Conservation (phyloP, 768 basidiomycete species). For the Candolleomyces eurysporus region DNA sequence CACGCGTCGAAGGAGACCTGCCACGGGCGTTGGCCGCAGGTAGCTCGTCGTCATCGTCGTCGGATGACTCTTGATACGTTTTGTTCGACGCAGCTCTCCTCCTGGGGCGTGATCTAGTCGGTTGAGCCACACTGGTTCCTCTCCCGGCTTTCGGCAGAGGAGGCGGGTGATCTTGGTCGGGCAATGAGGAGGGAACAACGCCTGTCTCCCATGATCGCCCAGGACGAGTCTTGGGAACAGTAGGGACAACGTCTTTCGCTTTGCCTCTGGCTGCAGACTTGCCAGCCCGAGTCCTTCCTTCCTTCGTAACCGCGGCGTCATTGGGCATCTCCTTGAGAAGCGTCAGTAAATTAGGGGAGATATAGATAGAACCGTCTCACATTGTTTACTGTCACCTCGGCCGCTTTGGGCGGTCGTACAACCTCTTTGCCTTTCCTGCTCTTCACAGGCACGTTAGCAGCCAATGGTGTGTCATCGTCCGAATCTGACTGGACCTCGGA, state of each 20-base stretch:
- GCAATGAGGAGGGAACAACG: conserved; percentile 58
- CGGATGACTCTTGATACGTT: background rate
- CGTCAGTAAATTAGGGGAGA: background rate
- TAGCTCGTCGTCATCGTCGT: conserved; percentile 30
- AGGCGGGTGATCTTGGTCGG: conserved; percentile 42
- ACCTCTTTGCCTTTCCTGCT: conserved; percentile 19
- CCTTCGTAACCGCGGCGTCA: background rate
- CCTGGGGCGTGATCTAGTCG: background rate
- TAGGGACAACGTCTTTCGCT: conserved; percentile 5
- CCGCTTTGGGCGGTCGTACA: background rate
- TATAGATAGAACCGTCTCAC: background rate
- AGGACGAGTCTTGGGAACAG: background rate
- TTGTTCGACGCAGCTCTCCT: background rate
- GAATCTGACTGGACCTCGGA: conserved; percentile 15
- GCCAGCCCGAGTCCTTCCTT: background rate
- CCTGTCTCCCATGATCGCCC: conserved; percentile 31
- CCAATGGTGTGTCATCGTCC: conserved; percentile 40
- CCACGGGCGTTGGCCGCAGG: background rate
- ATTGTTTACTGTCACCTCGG: background rate
- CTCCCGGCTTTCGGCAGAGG: background rate
- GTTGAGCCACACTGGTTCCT: background rate
- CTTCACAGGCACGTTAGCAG: conserved; percentile 14
- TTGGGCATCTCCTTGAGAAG: background rate
- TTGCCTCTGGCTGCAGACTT: conserved; percentile 5
- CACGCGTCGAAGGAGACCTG: background rate